Percentiles rank a stretch among this genome's conserved stretches.
Evolutionary conservation across 352 stramenopile species (phyloP).

Genomic region (Peronospora destructor): DNA sequence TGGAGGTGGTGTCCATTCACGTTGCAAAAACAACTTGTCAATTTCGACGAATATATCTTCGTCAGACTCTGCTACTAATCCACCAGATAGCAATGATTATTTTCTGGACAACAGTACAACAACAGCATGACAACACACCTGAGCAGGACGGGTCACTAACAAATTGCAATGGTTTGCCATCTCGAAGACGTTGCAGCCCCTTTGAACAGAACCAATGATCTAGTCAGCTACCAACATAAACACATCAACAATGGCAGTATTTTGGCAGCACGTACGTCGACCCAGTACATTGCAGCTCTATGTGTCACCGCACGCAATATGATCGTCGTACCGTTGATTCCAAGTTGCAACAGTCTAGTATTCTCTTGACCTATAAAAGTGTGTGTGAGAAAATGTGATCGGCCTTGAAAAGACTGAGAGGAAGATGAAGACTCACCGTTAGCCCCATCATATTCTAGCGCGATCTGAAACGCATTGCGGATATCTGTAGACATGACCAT

Average conservation of each 20-base stretch:
- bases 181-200: constrained; percentile 46
- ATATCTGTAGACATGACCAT: constrained; percentile 69
- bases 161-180: constrained; percentile 39
- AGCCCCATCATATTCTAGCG: constrained; percentile 30
- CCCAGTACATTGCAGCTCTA: constrained; percentile 58
- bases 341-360: constrained; percentile 43
- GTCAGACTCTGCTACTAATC: constrained; percentile 43
- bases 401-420: neutral
- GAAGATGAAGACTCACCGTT: constrained; percentile 9
- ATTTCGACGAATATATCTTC: constrained; percentile 74
- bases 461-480: constrained; percentile 50
- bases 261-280: constrained; percentile 35
- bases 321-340: constrained; percentile 61
- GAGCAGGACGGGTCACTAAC: constrained; percentile 36
- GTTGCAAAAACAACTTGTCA: constrained; percentile 45
- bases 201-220: constrained; percentile 11
- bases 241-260: neutral
- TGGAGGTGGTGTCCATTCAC: constrained; percentile 46
- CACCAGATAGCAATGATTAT: neutral
- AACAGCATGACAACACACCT: constrained; percentile 19
- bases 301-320: constrained; percentile 63
- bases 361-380: constrained; percentile 22
- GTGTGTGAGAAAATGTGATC: neutral
- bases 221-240: neutral
- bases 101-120: neutral